Evolutionary conservation across 768 basidiomycete species (phyloP).

Genomic region (Suillus sp.): DNA sequence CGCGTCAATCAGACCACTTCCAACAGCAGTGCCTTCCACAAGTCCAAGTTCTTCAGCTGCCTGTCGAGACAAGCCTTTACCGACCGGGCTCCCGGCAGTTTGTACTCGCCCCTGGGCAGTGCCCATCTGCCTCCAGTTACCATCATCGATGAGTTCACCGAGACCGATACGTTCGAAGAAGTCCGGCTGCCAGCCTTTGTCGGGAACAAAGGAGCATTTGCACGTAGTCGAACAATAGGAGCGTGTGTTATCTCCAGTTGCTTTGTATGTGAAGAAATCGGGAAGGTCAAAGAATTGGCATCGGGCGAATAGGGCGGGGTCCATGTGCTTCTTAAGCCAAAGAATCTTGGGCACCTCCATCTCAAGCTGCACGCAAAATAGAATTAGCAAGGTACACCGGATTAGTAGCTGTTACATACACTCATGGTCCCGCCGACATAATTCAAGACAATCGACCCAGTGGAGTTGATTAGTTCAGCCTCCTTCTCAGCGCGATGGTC

Average conservation of each 20-base stretch:
- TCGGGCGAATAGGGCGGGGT: conserved; percentile 61
- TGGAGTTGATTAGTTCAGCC: conserved; percentile 86
- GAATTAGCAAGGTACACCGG: conserved; percentile 12
- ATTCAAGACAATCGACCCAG: conserved; percentile 82
- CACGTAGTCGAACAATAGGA: conserved; percentile 95
- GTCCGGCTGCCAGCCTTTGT: conserved; percentile 83
- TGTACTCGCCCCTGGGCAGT: conserved; percentile 63
- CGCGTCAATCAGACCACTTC: conserved; percentile 97
- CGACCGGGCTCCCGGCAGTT: conserved; percentile 85
- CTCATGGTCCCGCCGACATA: conserved; percentile 98
- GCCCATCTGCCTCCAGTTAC: conserved; percentile 73
- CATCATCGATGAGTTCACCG: conserved; percentile 62
- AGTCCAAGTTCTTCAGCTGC: conserved; percentile 89
- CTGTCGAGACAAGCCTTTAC: conserved; percentile 71
- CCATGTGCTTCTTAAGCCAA: conserved; percentile 94
- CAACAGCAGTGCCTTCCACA: conserved; percentile 84
- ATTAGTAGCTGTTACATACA: conserved; percentile 44
- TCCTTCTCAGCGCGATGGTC: conserved; percentile 95
- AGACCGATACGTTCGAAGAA: conserved; percentile 90
- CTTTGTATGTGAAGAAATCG: conserved; percentile 94
- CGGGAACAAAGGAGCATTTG: conserved; percentile 92
- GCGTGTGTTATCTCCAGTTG: conserved; percentile 70
- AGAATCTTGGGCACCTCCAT: conserved; percentile 99
- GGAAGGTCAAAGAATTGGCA: conserved; percentile 92
- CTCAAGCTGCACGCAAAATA: conserved; percentile 63